Evolutionary conservation across 225 moss, liverwort and hornwort genomes (phyloP), one percentile per base, ranked within the genome.

Genomic region (Pseudisothecium myosuroides): DNA sequence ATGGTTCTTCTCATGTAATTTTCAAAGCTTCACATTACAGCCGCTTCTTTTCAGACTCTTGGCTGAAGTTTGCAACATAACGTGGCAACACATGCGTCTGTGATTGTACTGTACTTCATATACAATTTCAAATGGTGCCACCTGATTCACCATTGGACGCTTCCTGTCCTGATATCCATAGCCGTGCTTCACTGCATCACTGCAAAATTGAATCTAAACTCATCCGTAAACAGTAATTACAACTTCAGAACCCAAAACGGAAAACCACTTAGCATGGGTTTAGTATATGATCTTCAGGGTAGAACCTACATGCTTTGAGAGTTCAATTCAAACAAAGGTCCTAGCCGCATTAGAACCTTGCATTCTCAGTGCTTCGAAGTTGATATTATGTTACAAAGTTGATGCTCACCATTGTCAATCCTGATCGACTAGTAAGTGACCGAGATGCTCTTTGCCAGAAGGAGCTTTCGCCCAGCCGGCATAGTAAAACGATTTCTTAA

Each of bases 381-480:
- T 37, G 29, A 28, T 20, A 28, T 52, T n/a, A 67, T 67, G 50
- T 37, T 36, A 52, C 52, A 66, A 66, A 65, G 50, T 66, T 83
- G n/a, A 54, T 29, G n/a, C 83, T 83, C 54, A 54, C 67, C 83
- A 28, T n/a, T 67, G 20, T 72, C 85, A 85, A 28, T 88, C 66
- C 58, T 90, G 65, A 58, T 64, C 64, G 27, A 85, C 20, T 34
- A 88, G 58, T 31, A 90, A 84, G 66, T 60, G 81, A 55, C 69
- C 68, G 54, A 91, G 86, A 76, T 89, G 89, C 14, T 31, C 91
- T 83, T 89, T 89, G 62, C 88, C 88, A 28, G 86, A 76, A 8
- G 76, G 1, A 28, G 88, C 89, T 41, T 62, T 83, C 28, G 85
- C 50, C 85, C 85, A 87, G 20, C 88, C 90, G 4, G 32, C 43